Base-by-base conservation (phyloP, 148 eudicot species). In the Tetragonia tetragonoides region DNA sequence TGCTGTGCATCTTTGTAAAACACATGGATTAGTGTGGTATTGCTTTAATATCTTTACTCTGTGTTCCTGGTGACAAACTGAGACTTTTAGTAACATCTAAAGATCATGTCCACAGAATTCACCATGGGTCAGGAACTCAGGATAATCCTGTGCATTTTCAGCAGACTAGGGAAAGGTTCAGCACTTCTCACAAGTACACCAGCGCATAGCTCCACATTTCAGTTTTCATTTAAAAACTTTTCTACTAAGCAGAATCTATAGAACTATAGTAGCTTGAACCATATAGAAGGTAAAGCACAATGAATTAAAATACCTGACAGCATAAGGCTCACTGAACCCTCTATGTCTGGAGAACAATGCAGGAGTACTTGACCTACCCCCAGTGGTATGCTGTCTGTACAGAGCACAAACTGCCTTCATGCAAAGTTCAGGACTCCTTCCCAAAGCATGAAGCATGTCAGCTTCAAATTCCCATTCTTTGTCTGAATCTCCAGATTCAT, bases 351-450 rank as follows among this genome's bases (percentile, higher is more conserved):
- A 66, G 70, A 16, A 1, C 40, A 46, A 16, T 15, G 70, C 20
- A 14, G 0, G 20, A 66, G 70, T 28, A 18, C 15, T 41, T 9
- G 77, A 61, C 56, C 17, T 23, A 15, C 57, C 77, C 21, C 10
- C n/a, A 17, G 69, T 20, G 11, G 18, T 23, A 18, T 77, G 77
- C 64, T 78, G 86, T 63, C 87, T 77, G 68, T 89, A 84, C 16
- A 89, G 76, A 38, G 86, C 87, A 81, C 92, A 87, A 37, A 89
- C 51, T 39, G 85, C 92, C 78, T 79, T 75, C 89, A 89, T 73
- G 79, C 89, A 87, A 21, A 87, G 82, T 80, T 84, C 81, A n/a
- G 70, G n/a, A 65, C 86, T 78, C 37, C 61, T 76, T 20, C 37
- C 54, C 73, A 89, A 78, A 17, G 80, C 90, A 7, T 60, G 53